Evolutionary conservation across 768 basidiomycete species (phyloP).

Genomic region (Pleurotus tuoliensis): DNA sequence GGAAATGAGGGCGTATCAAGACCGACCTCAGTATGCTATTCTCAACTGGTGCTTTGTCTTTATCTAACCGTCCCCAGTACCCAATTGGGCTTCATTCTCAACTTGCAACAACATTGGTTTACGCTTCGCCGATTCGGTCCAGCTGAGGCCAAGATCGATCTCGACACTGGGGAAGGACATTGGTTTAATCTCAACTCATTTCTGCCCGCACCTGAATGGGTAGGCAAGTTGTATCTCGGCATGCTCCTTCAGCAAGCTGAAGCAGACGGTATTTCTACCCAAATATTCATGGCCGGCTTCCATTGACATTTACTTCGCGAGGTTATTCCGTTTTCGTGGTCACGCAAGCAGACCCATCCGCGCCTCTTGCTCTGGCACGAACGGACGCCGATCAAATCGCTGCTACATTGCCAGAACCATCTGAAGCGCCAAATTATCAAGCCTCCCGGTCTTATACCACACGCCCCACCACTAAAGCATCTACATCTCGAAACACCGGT

Average conservation of each 20-base stretch:
- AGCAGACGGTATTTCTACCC: slow-evolving; percentile 53
- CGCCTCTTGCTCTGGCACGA: slow-evolving; percentile 51
- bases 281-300: not conserved
- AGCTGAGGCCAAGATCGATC: slow-evolving; percentile 21
- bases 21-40: slow-evolving; percentile 66
- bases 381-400: slow-evolving; percentile 72
- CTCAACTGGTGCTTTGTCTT: not conserved
- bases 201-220: slow-evolving; percentile 69
- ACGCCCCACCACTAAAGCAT: not conserved
- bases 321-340: slow-evolving; percentile 84
- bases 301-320: slow-evolving; percentile 22
- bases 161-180: slow-evolving; percentile 54
- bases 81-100: slow-evolving; percentile 85
- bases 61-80: slow-evolving; percentile 36
- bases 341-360: slow-evolving; percentile 53
- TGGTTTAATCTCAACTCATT: slow-evolving; percentile 92
- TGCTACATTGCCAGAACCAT: slow-evolving; percentile 54
- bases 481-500: not conserved
- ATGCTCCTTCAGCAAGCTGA: slow-evolving; percentile 89
- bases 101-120: slow-evolving; percentile 87
- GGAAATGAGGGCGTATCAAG: slow-evolving; percentile 72
- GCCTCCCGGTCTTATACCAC: not conserved
- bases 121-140: slow-evolving; percentile 77
- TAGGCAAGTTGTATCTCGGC: slow-evolving; percentile 76
- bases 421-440: slow-evolving; percentile 7